Base-by-base conservation (phyloP, 768 basidiomycete species). In the Boletus rubescentipes region DNA sequence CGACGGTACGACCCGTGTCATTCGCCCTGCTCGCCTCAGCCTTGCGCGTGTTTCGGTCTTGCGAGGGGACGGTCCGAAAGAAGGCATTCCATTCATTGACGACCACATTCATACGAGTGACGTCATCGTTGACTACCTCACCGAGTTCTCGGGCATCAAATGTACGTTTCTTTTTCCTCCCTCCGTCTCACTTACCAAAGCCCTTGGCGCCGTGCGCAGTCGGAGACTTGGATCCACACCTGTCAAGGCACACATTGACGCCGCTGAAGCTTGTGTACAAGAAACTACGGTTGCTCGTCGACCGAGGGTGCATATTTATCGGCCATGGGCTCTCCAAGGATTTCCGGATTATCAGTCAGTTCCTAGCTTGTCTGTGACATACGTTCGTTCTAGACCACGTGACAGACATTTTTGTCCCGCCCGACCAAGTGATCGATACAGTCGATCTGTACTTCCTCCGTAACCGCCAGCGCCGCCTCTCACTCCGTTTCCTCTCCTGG, bases 231-330 rank as follows among this genome's bases (percentile, higher is more conserved):
- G 93, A 98, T 66, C 91, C 91, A 9, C 76, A 81, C 51, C 73
- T 84, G 36, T 95, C 95, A 2, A 82, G 80, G 7, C 84, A 97
- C 67, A 97, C 95, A 0, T 77, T 98, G 42, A 97, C 96, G 2
- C 96, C 97, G 0, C 75, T 98, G 53, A 99, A 99, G 65, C 81
- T 96, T n/a, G 97, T 94, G 2, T 99, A 98, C 75, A 98, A 98
- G 78, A 99, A 99, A 68, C 76, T 99, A 12, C 84, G 97, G 2
- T 72, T 95, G 18, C 77, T 98, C 5, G 94, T 98, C 18, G 97
- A 99, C 67, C 79, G 87, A 21, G 94, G 95, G 6, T 99, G 97
- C 66, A 89, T 93, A 53, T 99, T 99, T 67, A 89, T 98, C 51
- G 97, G 97, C 1, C 97, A 99, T 63, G 97, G 97, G 6, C 81